Base-by-base conservation (phyloP, 2,329 filamentous ascomycete genomes). In the Parafenestella ontariensis region DNA sequence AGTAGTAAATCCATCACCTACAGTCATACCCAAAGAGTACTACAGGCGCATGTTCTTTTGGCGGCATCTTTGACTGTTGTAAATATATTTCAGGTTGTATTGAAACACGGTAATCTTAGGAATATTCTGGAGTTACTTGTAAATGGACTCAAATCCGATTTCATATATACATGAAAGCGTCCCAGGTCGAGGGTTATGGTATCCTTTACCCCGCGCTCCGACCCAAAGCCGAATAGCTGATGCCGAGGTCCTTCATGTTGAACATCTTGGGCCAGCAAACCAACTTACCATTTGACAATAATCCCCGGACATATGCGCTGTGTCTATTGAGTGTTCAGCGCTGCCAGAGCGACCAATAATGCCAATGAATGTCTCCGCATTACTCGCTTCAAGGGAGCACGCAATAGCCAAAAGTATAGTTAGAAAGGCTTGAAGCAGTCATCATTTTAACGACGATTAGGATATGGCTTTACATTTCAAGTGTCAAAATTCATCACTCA, bases 1-100 rank as follows among this genome's bases (percentile, higher is more conserved):
- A 40, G 8, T 2, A 23, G n/a, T n/a, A 3, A 23, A 15, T 24
- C 10, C 10, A 37, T 23, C 20, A 23, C 59, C 46, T 43, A 68
- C 66, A 70, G 26, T 70, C 65, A 61, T 69, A 72, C 46, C 63
- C 66, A 34, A 69, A 70, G 2, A 70, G 49, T 9, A 70, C 18
- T 1, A 68, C 65, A 0, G 61, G 58, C 2, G 56, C 58, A 17
- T 49, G 40, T 23, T 44, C 37, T 23, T 20, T 39, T 1, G 48
- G 44, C 15, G 53, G 42, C 49, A 61, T 61, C 7, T 28, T 59
- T 3, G 7, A 34, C 13, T 9, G 9, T 31, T 31, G 5, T n/a
- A 11, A 7, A 23, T 5, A 23, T 40, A 13, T 23, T 23, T 6
- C 15, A 5, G 6, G 15, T 17, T 1, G 0, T 0, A n/a, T 0